Percentiles rank a stretch among this genome's conserved stretches.
These are phyloP conservation scores for Backusella westeae DNA, from an alignment of 192 early-diverging fungal species.

Conservation along the genomic window DNA sequence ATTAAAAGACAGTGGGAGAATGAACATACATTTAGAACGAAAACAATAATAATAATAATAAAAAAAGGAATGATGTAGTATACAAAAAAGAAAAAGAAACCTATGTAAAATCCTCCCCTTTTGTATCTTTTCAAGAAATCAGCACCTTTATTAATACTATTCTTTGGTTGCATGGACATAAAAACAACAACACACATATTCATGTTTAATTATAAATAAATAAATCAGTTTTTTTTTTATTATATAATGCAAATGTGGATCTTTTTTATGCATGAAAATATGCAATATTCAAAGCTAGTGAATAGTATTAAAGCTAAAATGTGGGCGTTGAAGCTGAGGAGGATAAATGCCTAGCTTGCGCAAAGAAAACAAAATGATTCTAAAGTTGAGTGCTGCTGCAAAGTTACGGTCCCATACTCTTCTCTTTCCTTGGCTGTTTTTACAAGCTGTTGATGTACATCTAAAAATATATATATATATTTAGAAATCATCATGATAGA, in stretches of 20 bases:
- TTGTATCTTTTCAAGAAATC: background rate
- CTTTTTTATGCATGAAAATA: too few species aligned
- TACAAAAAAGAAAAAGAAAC: background rate
- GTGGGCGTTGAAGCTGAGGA: background rate
- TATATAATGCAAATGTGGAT: background rate
- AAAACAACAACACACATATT: background rate
- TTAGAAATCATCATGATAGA: too few species aligned
- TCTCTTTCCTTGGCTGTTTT: background rate
- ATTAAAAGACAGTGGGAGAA: constrained; percentile 18
- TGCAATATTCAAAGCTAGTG: background rate
- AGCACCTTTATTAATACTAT: background rate
- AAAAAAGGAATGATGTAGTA: background rate
- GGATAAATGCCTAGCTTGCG: background rate
- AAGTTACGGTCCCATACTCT: background rate
- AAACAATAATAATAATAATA: background rate
- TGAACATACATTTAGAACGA: background rate
- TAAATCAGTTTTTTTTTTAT: background rate
- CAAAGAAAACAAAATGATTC: background rate
- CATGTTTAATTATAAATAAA: background rate
- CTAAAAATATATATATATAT: background rate
- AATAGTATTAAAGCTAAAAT: background rate
- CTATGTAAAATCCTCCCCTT: background rate
- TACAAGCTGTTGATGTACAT: background rate
- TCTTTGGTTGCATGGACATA: background rate
- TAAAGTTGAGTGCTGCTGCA: background rate